phyloP scores from a whole-genome alignment of 2,329 filamentous ascomycete genomes.

The Colletotrichum neosansevieriae region DNA sequence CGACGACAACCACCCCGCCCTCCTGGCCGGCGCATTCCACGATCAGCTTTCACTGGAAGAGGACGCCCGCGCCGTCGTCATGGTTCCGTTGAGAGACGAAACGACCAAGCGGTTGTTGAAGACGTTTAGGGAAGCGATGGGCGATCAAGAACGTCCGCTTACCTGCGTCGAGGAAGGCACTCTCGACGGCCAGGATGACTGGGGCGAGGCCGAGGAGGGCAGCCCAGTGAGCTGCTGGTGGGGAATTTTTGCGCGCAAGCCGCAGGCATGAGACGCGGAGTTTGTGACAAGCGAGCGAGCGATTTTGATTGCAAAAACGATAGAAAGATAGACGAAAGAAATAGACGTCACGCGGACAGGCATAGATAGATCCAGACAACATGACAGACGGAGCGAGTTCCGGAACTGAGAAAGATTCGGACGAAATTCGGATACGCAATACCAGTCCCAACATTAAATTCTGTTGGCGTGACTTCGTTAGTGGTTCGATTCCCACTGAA shows the following conservation, averaged over 20 bases:
- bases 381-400: not conserved
- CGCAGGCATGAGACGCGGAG: not conserved
- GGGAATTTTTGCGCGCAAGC: conserved; percentile 64
- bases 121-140: conserved; percentile 73
- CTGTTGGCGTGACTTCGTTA: not conserved
- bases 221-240: conserved; percentile 74
- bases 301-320: not conserved
- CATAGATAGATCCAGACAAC: not conserved
- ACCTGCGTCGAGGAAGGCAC: conserved; percentile 70
- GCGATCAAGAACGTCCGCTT: conserved; percentile 58
- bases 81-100: conserved; percentile 82
- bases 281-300: not conserved
- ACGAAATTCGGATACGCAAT: not conserved
- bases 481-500: not conserved
- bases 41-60: conserved; percentile 71
- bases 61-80: conserved; percentile 77
- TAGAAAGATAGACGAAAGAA: conserved; percentile 2
- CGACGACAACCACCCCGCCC: conserved; percentile 81
- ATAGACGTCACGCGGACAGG: not conserved
- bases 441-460: not conserved
- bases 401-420: not conserved
- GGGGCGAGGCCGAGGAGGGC: conserved; percentile 67
- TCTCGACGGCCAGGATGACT: conserved; percentile 79
- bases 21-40: conserved; percentile 78
- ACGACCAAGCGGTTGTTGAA: conserved; percentile 72